Evolutionary conservation across 1,139 yeast genomes (phyloP).

Genomic region (Diutina mesorugosa): DNA sequence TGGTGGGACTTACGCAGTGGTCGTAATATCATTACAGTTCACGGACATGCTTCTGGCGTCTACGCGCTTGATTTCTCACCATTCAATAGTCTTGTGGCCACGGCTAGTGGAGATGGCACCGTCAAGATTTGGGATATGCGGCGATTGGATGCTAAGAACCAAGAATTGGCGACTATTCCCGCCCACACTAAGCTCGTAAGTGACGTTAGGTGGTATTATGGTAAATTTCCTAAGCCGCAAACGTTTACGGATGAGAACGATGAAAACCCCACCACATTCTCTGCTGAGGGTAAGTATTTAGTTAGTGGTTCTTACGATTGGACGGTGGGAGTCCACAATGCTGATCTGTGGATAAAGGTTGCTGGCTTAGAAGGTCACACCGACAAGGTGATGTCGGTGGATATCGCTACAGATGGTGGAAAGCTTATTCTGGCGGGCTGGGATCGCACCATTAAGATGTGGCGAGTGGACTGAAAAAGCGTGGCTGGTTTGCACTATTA

Average conservation of each 20-base stretch:
- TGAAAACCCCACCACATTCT: slow-evolving; percentile 11
- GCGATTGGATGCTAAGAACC: slow-evolving; percentile 14
- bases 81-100: slow-evolving; percentile 64
- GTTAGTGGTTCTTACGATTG: slow-evolving; percentile 66
- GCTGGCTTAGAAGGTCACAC: slow-evolving; percentile 46
- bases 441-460: slow-evolving; percentile 38
- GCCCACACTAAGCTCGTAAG: slow-evolving; percentile 72
- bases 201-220: slow-evolving; percentile 40
- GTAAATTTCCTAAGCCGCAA: slow-evolving; percentile 5
- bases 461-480: slow-evolving; percentile 3
- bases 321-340: slow-evolving; percentile 46
- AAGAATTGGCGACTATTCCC: slow-evolving; percentile 41
- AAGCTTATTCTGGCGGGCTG: slow-evolving; percentile 60
- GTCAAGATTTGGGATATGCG: slow-evolving; percentile 85
- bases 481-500: not conserved
- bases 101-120: slow-evolving; percentile 77
- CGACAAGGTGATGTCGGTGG: slow-evolving; percentile 68
- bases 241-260: slow-evolving; percentile 19
- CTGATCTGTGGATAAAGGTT: slow-evolving; percentile 60
- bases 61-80: slow-evolving; percentile 64
- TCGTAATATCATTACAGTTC: slow-evolving; percentile 40
- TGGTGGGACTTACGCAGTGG: slow-evolving; percentile 89
- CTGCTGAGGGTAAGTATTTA: slow-evolving; percentile 33
- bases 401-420: slow-evolving; percentile 30
- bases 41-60: slow-evolving; percentile 63